phyloP scores from a whole-genome alignment of 345 rosid species.

The Brassica juncea region DNA sequence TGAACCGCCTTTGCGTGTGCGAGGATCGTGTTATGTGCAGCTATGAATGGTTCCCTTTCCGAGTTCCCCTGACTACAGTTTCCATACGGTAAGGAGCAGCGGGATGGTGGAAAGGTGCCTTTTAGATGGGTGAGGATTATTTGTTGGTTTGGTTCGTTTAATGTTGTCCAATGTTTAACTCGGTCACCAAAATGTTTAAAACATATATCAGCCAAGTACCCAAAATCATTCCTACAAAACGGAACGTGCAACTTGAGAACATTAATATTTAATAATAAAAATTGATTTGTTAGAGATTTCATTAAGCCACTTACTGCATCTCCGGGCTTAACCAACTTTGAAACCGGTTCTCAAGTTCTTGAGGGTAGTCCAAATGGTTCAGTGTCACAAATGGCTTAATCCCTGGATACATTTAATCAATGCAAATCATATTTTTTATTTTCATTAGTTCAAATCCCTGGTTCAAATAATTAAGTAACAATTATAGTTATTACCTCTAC shows the following conservation, averaged over 20 bases:
- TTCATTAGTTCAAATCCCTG: not conserved
- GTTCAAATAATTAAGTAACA: not conserved
- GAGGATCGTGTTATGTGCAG: slow-evolving; percentile 54
- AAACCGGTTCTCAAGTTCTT: slow-evolving; percentile 71
- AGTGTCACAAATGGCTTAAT: slow-evolving; percentile 73
- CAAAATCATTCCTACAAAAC: slow-evolving; percentile 54
- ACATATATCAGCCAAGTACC: slow-evolving; percentile 52
- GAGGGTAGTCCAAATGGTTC: slow-evolving; percentile 73
- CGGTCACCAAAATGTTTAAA: slow-evolving; percentile 60
- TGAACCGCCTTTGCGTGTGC: slow-evolving; percentile 61
- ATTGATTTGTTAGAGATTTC: not conserved
- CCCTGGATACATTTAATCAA: slow-evolving; percentile 42
- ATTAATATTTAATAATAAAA: not conserved
- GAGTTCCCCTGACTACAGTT: slow-evolving; percentile 62
- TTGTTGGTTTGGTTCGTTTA: slow-evolving; percentile 58
- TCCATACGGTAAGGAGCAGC: slow-evolving; percentile 52
- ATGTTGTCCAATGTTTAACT: slow-evolving; percentile 59
- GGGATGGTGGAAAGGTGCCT: slow-evolving; percentile 49
- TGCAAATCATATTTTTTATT: not conserved
- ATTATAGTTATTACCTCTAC: slow-evolving; percentile 42
- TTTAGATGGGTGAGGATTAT: slow-evolving; percentile 37
- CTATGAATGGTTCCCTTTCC: slow-evolving; percentile 52
- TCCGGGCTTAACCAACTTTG: slow-evolving; percentile 71
- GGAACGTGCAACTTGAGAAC: not conserved
- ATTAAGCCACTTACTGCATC: slow-evolving; percentile 48